phyloP scores from a whole-genome alignment of 768 basidiomycete species.

The Leccinum rimulosum region DNA sequence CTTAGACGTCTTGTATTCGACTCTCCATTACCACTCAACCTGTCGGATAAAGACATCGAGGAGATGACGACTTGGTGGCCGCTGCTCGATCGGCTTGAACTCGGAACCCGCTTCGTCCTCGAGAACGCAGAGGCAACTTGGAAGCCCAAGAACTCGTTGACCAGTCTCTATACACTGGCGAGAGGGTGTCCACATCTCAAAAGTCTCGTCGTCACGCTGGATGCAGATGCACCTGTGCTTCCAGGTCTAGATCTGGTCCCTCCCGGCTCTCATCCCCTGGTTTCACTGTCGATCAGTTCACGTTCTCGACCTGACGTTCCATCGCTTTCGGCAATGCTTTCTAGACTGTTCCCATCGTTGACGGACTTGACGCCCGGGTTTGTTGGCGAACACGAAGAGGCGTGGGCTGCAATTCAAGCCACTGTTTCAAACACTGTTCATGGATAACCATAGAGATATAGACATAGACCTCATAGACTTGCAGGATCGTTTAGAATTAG shows the following conservation, averaged over 20 bases:
- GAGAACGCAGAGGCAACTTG: conserved; percentile 22
- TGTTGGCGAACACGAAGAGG: conserved; percentile 29
- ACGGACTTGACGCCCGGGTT: conserved; percentile 34
- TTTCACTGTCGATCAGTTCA: conserved; percentile 36
- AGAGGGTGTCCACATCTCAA: conserved; percentile 16
- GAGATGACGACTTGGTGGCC: conserved; percentile 47
- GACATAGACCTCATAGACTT: conserved; percentile 6
- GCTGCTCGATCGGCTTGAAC: conserved; percentile 39
- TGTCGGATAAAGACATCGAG: conserved; percentile 39
- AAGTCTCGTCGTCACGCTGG: conserved; percentile 20
- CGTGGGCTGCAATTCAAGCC: conserved; percentile 24
- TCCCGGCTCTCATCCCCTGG: conserved; percentile 21
- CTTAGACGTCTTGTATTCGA: conserved; percentile 40
- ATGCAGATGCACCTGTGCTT: neutral
- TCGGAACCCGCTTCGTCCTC: conserved; percentile 33
- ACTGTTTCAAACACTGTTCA: conserved; percentile 3
- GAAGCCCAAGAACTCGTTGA: conserved; percentile 18
- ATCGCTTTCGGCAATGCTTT: conserved; percentile 30
- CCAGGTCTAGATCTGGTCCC: neutral
- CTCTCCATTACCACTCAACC: conserved; percentile 36
- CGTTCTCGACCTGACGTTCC: conserved; percentile 28
- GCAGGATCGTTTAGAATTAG: neutral
- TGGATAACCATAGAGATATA: neutral
- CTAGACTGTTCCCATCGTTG: conserved; percentile 40
- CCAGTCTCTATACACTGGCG: conserved; percentile 16